Base-by-base conservation (phyloP, 2,329 filamentous ascomycete genomes). In the Ophiocordyceps camponoti-floridani region DNA sequence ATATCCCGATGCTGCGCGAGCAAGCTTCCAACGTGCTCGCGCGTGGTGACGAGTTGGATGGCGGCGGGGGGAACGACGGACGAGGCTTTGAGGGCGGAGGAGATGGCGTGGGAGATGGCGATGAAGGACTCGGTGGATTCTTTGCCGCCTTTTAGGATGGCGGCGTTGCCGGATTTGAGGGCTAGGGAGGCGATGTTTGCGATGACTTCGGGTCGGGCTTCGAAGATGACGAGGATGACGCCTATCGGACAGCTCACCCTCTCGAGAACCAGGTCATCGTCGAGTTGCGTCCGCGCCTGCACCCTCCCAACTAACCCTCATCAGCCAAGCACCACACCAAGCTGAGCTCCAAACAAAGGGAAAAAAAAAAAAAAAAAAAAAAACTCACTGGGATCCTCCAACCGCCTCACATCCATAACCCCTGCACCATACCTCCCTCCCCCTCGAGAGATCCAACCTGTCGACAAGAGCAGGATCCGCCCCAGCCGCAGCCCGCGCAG, bases 341-440 rank as follows among this genome's bases (percentile, higher is more conserved):
- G n/a, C n/a, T n/a, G n/a, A n/a, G 28, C 28, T 12, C 28, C 28
- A 30, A 38, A 8, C n/a, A n/a, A n/a, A n/a, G n/a, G n/a, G 35
- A n/a, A 38, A 41, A 41, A n/a, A 33, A 31, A 37, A 12, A 19
- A 41, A 33, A 26, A 26, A 31, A 27, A 19, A 45, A 68, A 5
- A 41, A 41, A 41, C 75, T 55, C 70, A 91, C 85, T 75, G 52
- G 91, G 91, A 65, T 98, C 91, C 43, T 83, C 75, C 27, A 98
- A 71, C 43, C 76, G 73, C 51, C 82, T 74, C 48, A 98, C 91
- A 63, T 94, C 86, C 48, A 93, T 64, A 98, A 93, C 26, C 91
- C 91, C 66, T 88, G 82, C 51, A 98, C 71, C 91, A 98, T 96
- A 58, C 96, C 91, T 96, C 96, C 47, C 89, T 89, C 57, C 78